Evolutionary conservation across 176 grass and related monocot genomes (phyloP).

Genomic region (Canna indica): DNA sequence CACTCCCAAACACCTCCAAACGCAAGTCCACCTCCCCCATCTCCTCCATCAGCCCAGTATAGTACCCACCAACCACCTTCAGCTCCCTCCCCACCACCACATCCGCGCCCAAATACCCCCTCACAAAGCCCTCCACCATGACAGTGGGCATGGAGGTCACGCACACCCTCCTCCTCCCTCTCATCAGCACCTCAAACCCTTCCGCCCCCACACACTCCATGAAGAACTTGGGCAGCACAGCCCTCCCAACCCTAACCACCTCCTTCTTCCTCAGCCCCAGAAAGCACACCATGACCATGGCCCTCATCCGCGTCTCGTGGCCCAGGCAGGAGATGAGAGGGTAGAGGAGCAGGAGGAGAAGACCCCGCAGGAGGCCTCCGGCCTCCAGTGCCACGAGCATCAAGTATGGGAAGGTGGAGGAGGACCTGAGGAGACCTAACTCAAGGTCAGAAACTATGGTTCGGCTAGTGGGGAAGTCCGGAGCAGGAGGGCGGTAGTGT

Average conservation of each 20-base stretch:
- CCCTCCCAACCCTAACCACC: constrained; percentile 39
- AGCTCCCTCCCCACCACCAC: constrained; percentile 55
- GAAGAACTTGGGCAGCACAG: constrained; percentile 55
- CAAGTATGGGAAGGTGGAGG: constrained; percentile 69
- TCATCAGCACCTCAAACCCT: constrained; percentile 34
- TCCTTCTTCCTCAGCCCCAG: constrained; percentile 43
- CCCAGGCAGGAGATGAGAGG: constrained; percentile 37
- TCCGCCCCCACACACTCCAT: constrained; percentile 63
- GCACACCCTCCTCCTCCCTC: constrained; percentile 22
- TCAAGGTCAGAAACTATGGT: constrained; percentile 62
- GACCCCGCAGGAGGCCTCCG: constrained; percentile 54
- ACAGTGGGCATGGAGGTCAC: constrained; percentile 55
- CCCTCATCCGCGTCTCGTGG: constrained; percentile 29
- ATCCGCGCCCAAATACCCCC: constrained; percentile 47
- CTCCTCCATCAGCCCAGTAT: constrained; percentile 40
- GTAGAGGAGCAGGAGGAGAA: constrained; percentile 50
- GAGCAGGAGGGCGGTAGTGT: not conserved
- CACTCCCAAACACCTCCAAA: not conserved
- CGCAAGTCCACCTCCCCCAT: constrained; percentile 3
- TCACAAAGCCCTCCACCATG: constrained; percentile 59
- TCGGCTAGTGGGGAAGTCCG: constrained; percentile 23
- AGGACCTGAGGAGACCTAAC: constrained; percentile 50
- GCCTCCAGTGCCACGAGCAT: constrained; percentile 79
- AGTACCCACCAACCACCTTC: constrained; percentile 49
- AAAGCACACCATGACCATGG: constrained; percentile 60